Evolutionary conservation across 306 rosid genomes (phyloP), one percentile per base, ranked within the genome.

Genomic region (Pyrus betulifolia): DNA sequence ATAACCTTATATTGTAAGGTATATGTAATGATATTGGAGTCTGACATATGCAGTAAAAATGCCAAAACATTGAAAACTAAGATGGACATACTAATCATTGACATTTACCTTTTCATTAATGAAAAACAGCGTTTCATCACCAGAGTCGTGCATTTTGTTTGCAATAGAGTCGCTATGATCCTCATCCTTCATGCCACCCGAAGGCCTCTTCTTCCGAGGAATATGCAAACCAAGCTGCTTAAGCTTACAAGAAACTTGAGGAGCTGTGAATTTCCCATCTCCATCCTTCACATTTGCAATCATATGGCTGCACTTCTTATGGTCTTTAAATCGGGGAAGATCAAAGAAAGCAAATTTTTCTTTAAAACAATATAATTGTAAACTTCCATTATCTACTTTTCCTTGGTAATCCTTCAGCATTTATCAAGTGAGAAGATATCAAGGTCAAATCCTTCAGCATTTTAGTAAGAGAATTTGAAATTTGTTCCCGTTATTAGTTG

Each of bases 281-380:
- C 58, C 84, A 74, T 85, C 96, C 85, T 89, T 83, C 76, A 90
- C 91, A 78, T 84, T 90, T 72, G 98, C 97, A 86, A 94, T 91
- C 98, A 90, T 88, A 79, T 79, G 85, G 81, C 88, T 90, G 80
- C 97, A 94, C 79, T 90, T 88, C 82, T 78, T 85, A 62, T 94
- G 91, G 74, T 86, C 97, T 82, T 94, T 94, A 79, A 91, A 94
- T 83, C 98, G 81, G 78, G 21, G 77, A 65, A 57, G 5, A 57
- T 25, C 76, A 46, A 69, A 75, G 27, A 69, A 31, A 25, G 15
- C n/a, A 23, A 51, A 31, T 72, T 74, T 62, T 31, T 27, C 38
- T 33, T 57, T 45, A 73, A n/a, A 7, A 49, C 51, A 38, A 70
- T 11, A 55, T 33, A 31, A 58, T 13, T 67, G 21, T 11, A 66